phyloP scores from a whole-genome alignment of 352 stramenopile genomes.

The Phytophthora fragariae region DNA sequence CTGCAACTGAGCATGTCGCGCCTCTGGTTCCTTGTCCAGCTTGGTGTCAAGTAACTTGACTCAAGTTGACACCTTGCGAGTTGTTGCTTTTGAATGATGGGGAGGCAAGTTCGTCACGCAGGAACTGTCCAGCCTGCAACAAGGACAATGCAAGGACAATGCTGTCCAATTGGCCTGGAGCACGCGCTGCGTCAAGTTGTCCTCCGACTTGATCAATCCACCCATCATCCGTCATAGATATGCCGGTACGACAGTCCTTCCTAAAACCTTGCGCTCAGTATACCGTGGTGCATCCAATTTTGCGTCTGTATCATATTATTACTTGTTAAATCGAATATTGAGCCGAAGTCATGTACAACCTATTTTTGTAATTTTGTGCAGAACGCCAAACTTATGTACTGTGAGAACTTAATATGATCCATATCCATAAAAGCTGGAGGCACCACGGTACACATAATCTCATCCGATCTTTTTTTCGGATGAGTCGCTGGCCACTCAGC shows the following conservation, averaged over 20 bases:
- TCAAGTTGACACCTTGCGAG: neutral
- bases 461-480: slow-evolving; percentile 16
- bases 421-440: no score
- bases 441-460: neutral
- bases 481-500: neutral
- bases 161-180: slow-evolving; percentile 1
- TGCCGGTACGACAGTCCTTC: neutral
- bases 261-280: slow-evolving; percentile 1
- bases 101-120: slow-evolving; percentile 12
- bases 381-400: no score
- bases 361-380: no score
- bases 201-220: slow-evolving; percentile 20
- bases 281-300: neutral
- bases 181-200: slow-evolving; percentile 13
- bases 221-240: neutral
- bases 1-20: neutral
- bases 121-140: slow-evolving; percentile 17
- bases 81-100: neutral
- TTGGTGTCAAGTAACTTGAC: neutral
- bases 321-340: no score
- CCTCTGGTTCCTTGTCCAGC: neutral
- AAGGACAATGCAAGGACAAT: neutral
- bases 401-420: no score
- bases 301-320: no score
- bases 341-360: no score